These are phyloP conservation scores for Medicago arabica DNA, from an alignment of 306 rosid species.

Conservation along the genomic window DNA sequence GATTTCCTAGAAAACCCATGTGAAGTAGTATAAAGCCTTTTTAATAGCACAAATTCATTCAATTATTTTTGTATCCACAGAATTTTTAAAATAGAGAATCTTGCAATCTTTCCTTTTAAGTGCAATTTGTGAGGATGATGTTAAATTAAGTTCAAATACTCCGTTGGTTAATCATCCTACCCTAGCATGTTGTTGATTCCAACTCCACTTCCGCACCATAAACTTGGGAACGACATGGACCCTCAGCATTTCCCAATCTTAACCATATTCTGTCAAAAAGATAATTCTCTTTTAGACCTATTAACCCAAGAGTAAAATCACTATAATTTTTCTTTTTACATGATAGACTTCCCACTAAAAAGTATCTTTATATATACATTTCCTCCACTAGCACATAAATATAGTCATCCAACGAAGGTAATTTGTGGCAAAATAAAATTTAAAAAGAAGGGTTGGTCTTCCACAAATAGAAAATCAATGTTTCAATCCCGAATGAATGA, in stretches of 20 bases:
- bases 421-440: neutral
- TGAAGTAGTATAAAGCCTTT: slow-evolving; percentile 30
- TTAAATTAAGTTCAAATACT: slow-evolving; percentile 37
- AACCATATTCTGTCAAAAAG: slow-evolving; percentile 8
- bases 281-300: neutral
- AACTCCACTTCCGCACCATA: slow-evolving; percentile 7
- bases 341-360: neutral
- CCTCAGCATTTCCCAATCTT: slow-evolving; percentile 30
- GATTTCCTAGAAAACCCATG: slow-evolving; percentile 18
- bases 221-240: slow-evolving; percentile 33
- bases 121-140: slow-evolving; percentile 55
- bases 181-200: slow-evolving; percentile 46
- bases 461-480: too few species aligned
- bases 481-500: too few species aligned
- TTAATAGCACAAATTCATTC: slow-evolving; percentile 30
- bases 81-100: slow-evolving; percentile 42
- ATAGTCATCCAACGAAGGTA: neutral
- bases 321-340: neutral
- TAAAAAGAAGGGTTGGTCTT: too few species aligned
- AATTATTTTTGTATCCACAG: slow-evolving; percentile 38
- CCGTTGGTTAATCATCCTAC: slow-evolving; percentile 39
- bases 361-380: neutral
- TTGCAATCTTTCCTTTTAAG: slow-evolving; percentile 41
- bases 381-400: neutral
- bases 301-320: neutral